Base-by-base conservation (phyloP, 176 grass and related monocot species). In the Musa schizocarpa region DNA sequence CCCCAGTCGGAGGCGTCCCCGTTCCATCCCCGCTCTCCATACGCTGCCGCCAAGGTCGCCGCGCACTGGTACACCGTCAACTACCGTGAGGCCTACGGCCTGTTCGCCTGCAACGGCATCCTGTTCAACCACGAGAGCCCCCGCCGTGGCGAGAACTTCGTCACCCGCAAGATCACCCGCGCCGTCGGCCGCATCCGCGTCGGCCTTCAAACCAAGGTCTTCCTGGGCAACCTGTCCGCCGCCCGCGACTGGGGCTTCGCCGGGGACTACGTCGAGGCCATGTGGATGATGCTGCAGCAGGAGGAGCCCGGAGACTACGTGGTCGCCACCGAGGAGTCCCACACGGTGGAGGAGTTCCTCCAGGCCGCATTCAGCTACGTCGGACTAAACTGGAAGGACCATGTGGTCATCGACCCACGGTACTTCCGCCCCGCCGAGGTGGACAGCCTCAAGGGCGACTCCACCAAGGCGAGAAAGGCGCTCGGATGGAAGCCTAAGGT, bases 61-160 rank as follows among this genome's bases (percentile, higher is more conserved):
- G 96, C 91, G 14, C 96, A 99, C 81, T 99, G 96, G 96, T 99
- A 99, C 88, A 99, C 96, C 68, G 96, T 99, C 56, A 99, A 95
- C 83, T 99, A 99, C 78, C 91, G 91, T 23, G 96, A 99, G 84
- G 96, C 96, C 0, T 99, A 99, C 59, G 86, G 83, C 7, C 74
- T 99, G 62, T 99, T 95, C 70, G 91, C 96, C 34, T 99, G 96
- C 86, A 95, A 95, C 63, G 91, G 96, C 16, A 85, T 99, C 74
- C 96, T 99, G 70, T 99, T 99, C 88, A 99, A 99, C 82, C 91
- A 99, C 57, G 96, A 99, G 88, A 95, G 91, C 4, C 96, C 96
- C 0, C 88, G 96, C 63, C 90, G 96, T 1, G 96, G 96, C 1
- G 91, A 99, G 91, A 99, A 99, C 86, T 99, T 99, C 65, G 96